Percentiles rank a stretch among this genome's conserved stretches.
phyloP scores from a whole-genome alignment of 305 asterid species.

The Stenogyne calaminthoides region DNA sequence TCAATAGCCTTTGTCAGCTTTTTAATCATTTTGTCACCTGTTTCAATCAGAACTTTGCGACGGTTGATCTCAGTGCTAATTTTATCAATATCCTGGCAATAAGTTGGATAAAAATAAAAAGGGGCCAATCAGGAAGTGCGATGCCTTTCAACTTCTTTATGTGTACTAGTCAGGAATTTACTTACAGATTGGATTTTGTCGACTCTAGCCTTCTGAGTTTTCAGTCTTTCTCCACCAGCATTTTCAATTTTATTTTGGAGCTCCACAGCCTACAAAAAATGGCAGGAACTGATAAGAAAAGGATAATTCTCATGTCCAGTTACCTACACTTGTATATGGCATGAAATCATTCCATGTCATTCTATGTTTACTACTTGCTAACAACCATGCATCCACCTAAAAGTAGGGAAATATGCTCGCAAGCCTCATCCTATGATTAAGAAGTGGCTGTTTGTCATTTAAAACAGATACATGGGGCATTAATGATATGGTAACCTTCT shows the following conservation, averaged over 20 bases:
- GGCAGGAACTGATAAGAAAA: slow-evolving; percentile 7
- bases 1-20: slow-evolving; percentile 79
- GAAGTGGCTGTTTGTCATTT: not conserved
- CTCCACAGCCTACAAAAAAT: slow-evolving; percentile 61
- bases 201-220: slow-evolving; percentile 71
- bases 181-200: slow-evolving; percentile 81
- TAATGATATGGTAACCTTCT: slow-evolving; percentile 56
- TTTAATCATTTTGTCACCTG: slow-evolving; percentile 73
- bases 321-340: not conserved
- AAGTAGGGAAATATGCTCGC: too few relatives aligned
- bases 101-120: slow-evolving; percentile 18
- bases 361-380: not conserved
- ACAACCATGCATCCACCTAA: too few relatives aligned
- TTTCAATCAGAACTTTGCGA: slow-evolving; percentile 78
- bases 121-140: slow-evolving; percentile 2
- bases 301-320: not conserved
- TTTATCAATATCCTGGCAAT: slow-evolving; percentile 74
- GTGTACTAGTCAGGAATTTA: slow-evolving; percentile 21
- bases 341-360: not conserved
- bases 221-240: slow-evolving; percentile 92
- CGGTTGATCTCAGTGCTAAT: slow-evolving; percentile 85
- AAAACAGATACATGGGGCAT: not conserved
- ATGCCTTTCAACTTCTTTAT: not conserved
- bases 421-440: not conserved
- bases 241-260: slow-evolving; percentile 92